Conservation (phyloP, 2,329 filamentous ascomycete species). For the Falciphora oryzae region DNA sequence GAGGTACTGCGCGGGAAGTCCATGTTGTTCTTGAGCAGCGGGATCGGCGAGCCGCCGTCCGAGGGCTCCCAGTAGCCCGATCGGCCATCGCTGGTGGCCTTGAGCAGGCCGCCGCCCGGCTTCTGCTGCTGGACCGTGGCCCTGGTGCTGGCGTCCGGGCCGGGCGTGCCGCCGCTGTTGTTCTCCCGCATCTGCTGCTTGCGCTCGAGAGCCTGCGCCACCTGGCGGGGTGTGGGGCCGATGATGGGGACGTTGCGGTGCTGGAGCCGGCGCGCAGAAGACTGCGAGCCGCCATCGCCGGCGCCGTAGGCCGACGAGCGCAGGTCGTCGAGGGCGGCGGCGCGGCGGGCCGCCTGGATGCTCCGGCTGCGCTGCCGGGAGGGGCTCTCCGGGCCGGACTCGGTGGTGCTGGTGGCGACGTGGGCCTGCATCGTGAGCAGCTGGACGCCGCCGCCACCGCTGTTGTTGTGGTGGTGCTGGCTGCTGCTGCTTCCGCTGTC, state of each 20-base stretch:
- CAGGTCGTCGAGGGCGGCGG: conserved; percentile 5
- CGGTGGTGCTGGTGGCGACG: background rate
- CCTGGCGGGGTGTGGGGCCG: conserved; percentile 2
- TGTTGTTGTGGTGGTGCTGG: background rate
- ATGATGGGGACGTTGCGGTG: conserved; percentile 3
- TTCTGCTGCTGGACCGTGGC: background rate
- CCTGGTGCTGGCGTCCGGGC: background rate
- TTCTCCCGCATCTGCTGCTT: background rate
- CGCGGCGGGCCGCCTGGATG: conserved; percentile 2
- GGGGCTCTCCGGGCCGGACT: background rate
- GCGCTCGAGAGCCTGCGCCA: conserved; percentile 1
- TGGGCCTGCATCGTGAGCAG: conserved; percentile 7
- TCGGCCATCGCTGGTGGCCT: background rate
- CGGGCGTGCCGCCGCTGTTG: background rate
- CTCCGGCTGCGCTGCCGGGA: background rate
- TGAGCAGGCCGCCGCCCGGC: no score
- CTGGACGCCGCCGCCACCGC: background rate
- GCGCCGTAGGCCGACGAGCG: conserved; percentile 2
- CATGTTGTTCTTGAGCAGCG: conserved; percentile 7
- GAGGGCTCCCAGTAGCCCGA: background rate
- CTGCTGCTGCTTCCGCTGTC: background rate
- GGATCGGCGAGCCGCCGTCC: conserved; percentile 9
- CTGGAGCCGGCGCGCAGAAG: background rate
- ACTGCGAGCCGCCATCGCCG: background rate
- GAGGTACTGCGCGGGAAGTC: conserved; percentile 2